Conservation (phyloP, 164 flowering plant genomes). For the Warburgia ugandensis region DNA sequence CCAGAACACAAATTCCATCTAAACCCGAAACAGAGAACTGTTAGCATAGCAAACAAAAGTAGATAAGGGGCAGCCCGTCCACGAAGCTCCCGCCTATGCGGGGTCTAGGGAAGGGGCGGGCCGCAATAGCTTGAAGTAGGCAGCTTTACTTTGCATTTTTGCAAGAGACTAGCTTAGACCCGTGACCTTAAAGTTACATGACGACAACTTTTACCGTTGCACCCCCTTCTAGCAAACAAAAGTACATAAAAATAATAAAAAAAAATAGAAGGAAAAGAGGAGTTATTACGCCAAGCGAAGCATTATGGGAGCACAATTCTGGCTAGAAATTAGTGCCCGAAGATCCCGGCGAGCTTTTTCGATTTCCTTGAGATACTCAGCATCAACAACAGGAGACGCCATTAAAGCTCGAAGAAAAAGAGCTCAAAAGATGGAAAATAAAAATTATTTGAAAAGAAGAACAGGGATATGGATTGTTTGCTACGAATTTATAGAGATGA, state of each 20-base stretch:
- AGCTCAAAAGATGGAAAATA: slow-evolving; percentile 1
- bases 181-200: too few relatives aligned
- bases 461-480: background rate
- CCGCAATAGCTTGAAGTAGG: too few relatives aligned
- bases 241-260: background rate
- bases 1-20: background rate
- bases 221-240: slow-evolving; percentile 3
- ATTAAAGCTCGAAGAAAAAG: slow-evolving; percentile 20
- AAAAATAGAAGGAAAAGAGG: slow-evolving; percentile 1
- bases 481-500: too few relatives aligned
- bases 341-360: slow-evolving; percentile 91
- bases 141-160: too few relatives aligned
- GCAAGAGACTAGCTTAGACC: too few relatives aligned
- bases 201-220: background rate
- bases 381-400: slow-evolving; percentile 71
- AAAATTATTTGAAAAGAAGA: background rate
- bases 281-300: slow-evolving; percentile 82
- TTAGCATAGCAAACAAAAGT: slow-evolving; percentile 6
- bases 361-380: slow-evolving; percentile 70
- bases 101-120: too few relatives aligned
- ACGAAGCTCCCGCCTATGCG: too few relatives aligned
- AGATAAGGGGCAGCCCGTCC: too few relatives aligned
- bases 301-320: slow-evolving; percentile 92
- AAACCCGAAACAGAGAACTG: slow-evolving; percentile 1
- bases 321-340: slow-evolving; percentile 73